Evolutionary conservation across 345 rosid genomes (phyloP).

Genomic region (Adansonia digitata): DNA sequence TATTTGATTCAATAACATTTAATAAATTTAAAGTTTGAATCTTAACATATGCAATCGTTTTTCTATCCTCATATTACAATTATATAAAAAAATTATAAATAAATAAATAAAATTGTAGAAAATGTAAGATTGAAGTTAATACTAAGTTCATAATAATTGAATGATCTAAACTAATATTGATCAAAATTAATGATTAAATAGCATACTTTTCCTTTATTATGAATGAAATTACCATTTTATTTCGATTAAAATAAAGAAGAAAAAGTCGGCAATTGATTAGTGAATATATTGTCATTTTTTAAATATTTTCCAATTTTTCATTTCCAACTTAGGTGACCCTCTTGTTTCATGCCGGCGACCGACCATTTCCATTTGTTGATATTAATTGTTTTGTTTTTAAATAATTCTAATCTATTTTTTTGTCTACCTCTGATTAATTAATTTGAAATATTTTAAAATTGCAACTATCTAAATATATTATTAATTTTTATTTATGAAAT

Average conservation of each 20-base stretch:
- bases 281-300: background rate
- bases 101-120: no score
- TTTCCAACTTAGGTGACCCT: background rate
- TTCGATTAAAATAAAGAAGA: background rate
- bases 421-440: background rate
- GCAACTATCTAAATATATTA: background rate
- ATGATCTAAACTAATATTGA: no score
- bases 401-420: background rate
- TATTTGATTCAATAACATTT: no score
- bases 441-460: background rate
- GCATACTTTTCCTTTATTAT: no score
- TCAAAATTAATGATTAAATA: no score
- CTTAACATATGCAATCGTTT: no score
- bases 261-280: slow-evolving; percentile 2
- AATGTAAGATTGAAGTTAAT: no score
- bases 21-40: no score
- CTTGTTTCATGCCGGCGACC: background rate
- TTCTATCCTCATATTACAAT: no score
- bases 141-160: no score
- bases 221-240: background rate
- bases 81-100: no score
- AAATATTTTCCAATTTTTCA: background rate
- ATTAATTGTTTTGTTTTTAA: no score
- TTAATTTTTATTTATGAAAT: background rate
- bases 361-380: background rate